Evolutionary conservation across 2,329 filamentous ascomycete species (phyloP).

Genomic region (Pseudocercospora cruenta): DNA sequence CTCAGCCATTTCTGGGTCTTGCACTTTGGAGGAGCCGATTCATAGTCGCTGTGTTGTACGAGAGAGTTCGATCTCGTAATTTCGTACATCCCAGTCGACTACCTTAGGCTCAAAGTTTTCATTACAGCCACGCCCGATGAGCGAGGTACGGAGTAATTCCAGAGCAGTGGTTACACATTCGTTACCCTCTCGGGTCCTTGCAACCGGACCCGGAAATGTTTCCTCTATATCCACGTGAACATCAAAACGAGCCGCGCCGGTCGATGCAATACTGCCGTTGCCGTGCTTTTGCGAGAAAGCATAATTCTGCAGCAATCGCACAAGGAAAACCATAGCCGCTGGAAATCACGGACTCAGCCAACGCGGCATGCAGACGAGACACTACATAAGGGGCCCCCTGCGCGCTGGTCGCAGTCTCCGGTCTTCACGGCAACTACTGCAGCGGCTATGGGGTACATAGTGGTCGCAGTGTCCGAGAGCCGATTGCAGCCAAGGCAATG

Average conservation of each 20-base stretch:
- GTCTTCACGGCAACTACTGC: neutral
- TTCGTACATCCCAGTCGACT: too few relatives aligned
- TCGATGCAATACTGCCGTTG: neutral
- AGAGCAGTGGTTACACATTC: too few relatives aligned
- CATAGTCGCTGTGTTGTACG: too few relatives aligned
- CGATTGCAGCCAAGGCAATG: neutral
- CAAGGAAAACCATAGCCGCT: neutral
- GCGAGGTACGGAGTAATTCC: too few relatives aligned
- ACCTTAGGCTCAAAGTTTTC: too few relatives aligned
- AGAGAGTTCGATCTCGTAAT: too few relatives aligned
- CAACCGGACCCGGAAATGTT: neutral
- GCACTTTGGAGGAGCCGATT: too few relatives aligned
- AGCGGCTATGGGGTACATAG: neutral
- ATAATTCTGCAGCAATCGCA: neutral
- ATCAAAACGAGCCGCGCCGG: neutral
- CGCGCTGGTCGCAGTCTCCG: neutral
- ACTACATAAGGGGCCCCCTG: neutral
- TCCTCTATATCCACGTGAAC: neutral
- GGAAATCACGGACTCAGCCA: neutral
- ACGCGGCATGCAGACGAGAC: neutral
- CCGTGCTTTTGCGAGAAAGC: neutral
- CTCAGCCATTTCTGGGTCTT: too few relatives aligned
- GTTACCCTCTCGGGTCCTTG: too few relatives aligned
- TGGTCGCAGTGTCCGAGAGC: neutral
- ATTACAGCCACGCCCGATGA: too few relatives aligned